Conservation (phyloP, 2,329 filamentous ascomycete species). For the Leptoxyphium fumago region DNA sequence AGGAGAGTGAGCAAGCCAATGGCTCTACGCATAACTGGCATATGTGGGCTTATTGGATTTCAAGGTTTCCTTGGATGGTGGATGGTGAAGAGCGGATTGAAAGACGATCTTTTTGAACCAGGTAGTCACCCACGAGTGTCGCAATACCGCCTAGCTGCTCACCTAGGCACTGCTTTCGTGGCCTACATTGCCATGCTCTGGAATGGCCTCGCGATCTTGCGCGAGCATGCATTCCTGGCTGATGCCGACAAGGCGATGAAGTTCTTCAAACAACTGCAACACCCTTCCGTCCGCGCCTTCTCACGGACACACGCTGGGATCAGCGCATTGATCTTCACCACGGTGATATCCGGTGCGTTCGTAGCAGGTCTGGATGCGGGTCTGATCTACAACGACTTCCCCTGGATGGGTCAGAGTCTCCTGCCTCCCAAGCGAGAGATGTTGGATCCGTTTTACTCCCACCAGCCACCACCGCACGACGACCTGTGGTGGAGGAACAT, state of each 20-base stretch:
- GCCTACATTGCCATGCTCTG: slow-evolving; percentile 93
- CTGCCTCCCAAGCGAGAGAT: slow-evolving; percentile 72
- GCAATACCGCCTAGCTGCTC: slow-evolving; percentile 82
- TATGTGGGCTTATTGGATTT: slow-evolving; percentile 79
- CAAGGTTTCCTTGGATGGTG: slow-evolving; percentile 96
- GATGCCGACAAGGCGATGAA: slow-evolving; percentile 36
- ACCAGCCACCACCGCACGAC: slow-evolving; percentile 51
- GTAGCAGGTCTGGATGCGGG: slow-evolving; percentile 93
- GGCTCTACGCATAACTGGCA: slow-evolving; percentile 63
- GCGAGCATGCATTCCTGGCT: slow-evolving; percentile 55
- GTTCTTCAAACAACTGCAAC: slow-evolving; percentile 46
- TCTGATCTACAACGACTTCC: slow-evolving; percentile 97
- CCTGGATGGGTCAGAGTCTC: slow-evolving; percentile 77
- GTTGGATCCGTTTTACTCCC: slow-evolving; percentile 72
- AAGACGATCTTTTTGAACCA: slow-evolving; percentile 86
- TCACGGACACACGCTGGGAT: slow-evolving; percentile 58
- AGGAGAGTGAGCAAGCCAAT: slow-evolving; percentile 65
- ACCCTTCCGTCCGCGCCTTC: slow-evolving; percentile 57
- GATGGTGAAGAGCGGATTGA: slow-evolving; percentile 97
- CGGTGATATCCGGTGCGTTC: slow-evolving; percentile 83
- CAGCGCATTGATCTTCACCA: slow-evolving; percentile 65
- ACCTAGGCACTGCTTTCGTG: slow-evolving; percentile 78
- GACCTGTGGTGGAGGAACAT: slow-evolving; percentile 96
- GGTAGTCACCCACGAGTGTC: slow-evolving; percentile 84
- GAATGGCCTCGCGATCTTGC: slow-evolving; percentile 72